Conservation (phyloP, 208 protist species). For the Wallacemonas sp. region DNA sequence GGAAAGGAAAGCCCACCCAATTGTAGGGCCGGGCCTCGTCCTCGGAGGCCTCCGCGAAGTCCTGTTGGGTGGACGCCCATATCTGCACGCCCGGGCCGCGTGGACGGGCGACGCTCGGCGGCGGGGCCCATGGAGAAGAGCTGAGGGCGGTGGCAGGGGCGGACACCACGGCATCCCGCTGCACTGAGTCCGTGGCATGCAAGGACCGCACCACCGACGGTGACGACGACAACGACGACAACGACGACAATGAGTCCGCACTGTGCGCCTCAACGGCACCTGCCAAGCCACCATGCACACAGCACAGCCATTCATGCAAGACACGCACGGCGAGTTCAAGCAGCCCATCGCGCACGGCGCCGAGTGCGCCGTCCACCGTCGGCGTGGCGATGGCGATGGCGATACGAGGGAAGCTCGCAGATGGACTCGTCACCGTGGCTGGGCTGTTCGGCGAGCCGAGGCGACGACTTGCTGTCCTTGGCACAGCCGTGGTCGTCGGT, state of each 20-base stretch:
- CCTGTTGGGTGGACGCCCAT: conserved; percentile 2
- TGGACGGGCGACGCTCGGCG: neutral
- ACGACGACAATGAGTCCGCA: neutral
- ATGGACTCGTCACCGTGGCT: too few species aligned
- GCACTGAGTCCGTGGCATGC: conserved; percentile 4
- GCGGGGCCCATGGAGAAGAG: neutral
- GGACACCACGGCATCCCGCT: neutral
- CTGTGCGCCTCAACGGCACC: too few species aligned
- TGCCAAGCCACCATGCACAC: neutral
- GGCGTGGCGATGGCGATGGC: too few species aligned
- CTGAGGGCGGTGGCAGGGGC: too few species aligned
- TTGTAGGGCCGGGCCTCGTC: neutral
- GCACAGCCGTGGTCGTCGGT: too few species aligned
- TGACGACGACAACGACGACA: too few species aligned
- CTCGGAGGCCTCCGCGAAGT: neutral
- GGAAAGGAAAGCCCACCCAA: neutral
- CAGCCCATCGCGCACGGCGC: neutral
- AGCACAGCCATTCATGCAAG: conserved; percentile 2
- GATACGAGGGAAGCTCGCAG: too few species aligned
- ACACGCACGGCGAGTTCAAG: conserved; percentile 11
- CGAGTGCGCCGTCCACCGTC: too few species aligned
- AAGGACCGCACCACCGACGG: neutral
- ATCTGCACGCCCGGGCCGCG: neutral
- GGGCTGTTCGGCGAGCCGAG: too few species aligned
- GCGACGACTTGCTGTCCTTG: too few species aligned